A percentile compares a stretch with the other conserved stretches of the same genome.
Evolutionary conservation across 345 rosid genomes (phyloP).

Genomic region (Salix suchowensis): DNA sequence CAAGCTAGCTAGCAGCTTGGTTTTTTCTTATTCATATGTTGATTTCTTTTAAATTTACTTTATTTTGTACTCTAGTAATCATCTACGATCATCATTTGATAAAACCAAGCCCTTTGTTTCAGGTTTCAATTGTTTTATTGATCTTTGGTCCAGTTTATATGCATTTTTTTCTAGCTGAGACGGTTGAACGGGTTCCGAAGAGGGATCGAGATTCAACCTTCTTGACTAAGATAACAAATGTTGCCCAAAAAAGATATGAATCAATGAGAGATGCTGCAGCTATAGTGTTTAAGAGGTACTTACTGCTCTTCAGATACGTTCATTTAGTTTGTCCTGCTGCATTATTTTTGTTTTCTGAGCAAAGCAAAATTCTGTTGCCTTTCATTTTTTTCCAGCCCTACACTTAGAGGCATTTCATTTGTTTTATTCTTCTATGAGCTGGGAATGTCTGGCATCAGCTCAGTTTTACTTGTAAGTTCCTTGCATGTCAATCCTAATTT

Average conservation of each 20-base stretch:
- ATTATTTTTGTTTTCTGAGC: background rate
- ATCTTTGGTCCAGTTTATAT: conserved; percentile 38
- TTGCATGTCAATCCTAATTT: background rate
- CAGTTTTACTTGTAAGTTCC: conserved; percentile 40
- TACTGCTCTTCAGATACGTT: background rate
- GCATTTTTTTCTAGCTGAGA: conserved; percentile 43
- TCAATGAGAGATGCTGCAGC: conserved; percentile 46
- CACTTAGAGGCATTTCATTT: conserved; percentile 40
- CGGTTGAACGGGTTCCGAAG: conserved; percentile 21
- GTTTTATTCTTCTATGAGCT: conserved; percentile 52
- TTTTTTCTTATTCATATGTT: background rate
- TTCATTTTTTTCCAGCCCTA: conserved; percentile 37
- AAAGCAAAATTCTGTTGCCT: background rate
- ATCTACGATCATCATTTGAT: background rate
- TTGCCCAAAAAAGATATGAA: conserved; percentile 26
- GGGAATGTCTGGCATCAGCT: conserved; percentile 54
- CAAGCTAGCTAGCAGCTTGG: too few relatives aligned
- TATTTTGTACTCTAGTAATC: background rate
- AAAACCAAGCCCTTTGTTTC: conserved; percentile 5
- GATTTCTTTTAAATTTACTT: background rate
- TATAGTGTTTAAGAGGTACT: conserved; percentile 36
- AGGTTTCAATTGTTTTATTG: conserved; percentile 50
- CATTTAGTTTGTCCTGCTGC: background rate
- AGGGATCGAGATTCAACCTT: conserved; percentile 31
- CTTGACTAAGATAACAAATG: conserved; percentile 21